A percentile compares a stretch with the other conserved stretches of the same genome.
Conservation (phyloP, 176 grass and related monocot genomes). For the Cenchrus fungigraminus region DNA sequence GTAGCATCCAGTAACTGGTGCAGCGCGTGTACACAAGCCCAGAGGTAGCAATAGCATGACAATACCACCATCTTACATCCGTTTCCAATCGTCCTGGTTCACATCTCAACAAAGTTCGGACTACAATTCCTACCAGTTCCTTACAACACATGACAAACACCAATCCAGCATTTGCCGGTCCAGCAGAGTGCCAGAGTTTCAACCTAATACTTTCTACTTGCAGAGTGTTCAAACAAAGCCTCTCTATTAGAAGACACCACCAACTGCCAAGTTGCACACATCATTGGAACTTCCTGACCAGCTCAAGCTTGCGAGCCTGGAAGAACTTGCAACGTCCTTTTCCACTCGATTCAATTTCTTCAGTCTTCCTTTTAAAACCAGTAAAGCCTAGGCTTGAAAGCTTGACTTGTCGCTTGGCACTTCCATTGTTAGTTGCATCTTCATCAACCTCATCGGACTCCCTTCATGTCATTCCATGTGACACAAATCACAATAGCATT, state of each 20-base stretch:
- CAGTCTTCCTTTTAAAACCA: constrained; percentile 74
- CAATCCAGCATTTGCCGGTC: background rate
- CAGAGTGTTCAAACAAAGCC: constrained; percentile 10
- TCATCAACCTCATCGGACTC: constrained; percentile 85
- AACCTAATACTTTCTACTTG: background rate
- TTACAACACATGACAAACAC: constrained; percentile 13
- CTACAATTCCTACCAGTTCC: background rate
- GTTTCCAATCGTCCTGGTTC: background rate
- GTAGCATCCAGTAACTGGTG: background rate
- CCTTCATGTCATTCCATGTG: constrained; percentile 49
- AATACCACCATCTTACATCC: background rate
- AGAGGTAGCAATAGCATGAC: background rate
- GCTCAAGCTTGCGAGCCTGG: constrained; percentile 76
- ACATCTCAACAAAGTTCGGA: background rate
- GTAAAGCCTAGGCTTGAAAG: constrained; percentile 81
- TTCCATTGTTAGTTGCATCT: constrained; percentile 49
- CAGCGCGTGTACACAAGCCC: background rate
- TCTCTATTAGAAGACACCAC: background rate
- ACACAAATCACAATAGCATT: background rate
- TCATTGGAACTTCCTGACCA: constrained; percentile 64
- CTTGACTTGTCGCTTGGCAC: constrained; percentile 70
- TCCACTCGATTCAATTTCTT: constrained; percentile 89
- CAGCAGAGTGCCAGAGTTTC: background rate
- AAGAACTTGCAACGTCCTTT: constrained; percentile 95
- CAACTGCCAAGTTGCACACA: background rate